Evolutionary conservation across 148 eudicot species (phyloP).

Genomic region (Polygonum aviculare): DNA sequence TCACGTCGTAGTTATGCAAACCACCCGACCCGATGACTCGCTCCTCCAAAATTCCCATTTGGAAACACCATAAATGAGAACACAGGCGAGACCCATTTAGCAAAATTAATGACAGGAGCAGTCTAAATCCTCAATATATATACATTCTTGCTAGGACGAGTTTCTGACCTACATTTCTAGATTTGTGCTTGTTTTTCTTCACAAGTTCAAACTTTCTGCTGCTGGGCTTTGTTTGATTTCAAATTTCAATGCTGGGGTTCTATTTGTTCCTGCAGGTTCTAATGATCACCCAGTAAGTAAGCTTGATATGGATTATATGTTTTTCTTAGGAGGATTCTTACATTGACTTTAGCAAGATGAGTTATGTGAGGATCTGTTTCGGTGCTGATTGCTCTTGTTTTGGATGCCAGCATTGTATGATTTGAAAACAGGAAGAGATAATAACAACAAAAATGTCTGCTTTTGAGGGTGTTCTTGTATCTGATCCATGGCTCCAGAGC

Average conservation of each 20-base stretch:
- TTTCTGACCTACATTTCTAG: neutral
- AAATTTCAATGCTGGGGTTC: neutral
- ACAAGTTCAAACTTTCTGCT: too few species aligned
- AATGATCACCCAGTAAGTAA: neutral
- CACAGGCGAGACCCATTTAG: neutral
- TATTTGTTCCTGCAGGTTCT: neutral
- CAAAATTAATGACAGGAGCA: neutral
- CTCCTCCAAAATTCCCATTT: neutral
- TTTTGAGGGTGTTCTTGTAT: conserved; percentile 58
- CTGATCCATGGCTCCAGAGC: conserved; percentile 79
- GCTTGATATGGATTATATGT: neutral
- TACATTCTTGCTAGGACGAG: too few species aligned
- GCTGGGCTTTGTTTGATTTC: too few species aligned
- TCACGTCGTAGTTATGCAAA: too few species aligned
- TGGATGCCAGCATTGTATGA: neutral
- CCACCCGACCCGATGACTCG: too few species aligned
- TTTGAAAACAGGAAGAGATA: neutral
- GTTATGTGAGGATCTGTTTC: neutral
- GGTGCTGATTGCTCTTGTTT: neutral
- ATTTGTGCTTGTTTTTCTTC: too few species aligned
- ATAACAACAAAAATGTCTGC: conserved; percentile 40
- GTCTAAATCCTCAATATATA: too few species aligned
- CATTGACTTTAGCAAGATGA: neutral
- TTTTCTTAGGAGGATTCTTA: neutral
- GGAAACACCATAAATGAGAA: neutral